Evolutionary conservation across 805 yeast genomes (phyloP), one percentile per base, ranked within the genome.

Genomic region (Nadsonia fulvescens): DNA sequence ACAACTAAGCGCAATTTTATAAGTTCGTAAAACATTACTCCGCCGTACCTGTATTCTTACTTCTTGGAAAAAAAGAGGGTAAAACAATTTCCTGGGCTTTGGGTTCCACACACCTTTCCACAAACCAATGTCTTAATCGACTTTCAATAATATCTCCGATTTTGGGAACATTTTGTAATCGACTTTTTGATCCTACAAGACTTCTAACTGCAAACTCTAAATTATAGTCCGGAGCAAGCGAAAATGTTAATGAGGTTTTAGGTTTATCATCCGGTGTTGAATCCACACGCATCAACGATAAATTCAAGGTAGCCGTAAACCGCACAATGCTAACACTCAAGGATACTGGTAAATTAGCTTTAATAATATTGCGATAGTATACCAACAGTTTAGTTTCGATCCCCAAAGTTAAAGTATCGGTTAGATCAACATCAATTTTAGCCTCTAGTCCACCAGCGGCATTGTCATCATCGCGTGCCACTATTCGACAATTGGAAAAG

Each of bases 91-190:
- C 73, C 47, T 82, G 93, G 41, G 74, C 83, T 37, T 91, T 61
- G 1, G 99, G 99, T 37, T 81, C 92, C 6, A 89, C 89, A 44
- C 93, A 81, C 33, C 93, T 59, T 39, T 83, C 95, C 10, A 72
- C 70, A 43, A 89, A 83, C 92, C 94, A 82, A 30, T 70, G 70
- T 35, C 89, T 63, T 18, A 89, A 61, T 34, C 73, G 73, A 31
- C 67, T 68, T 43, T 89, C 96, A 18, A 89, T 70, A 21, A 89
- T 53, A 30, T 77, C 71, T 6, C 92, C 69, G 18, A 89, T 68
- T 42, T 89, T 82, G 5, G 99, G 98, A 9, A 89, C 78, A 42
- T 89, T 82, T 49, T 83, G 93, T 14, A 89, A 56, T 44, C 89
- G 76, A 0, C 96, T 79, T 24, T 93, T 61, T 1, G 96, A 77